Evolutionary conservation across 202 grass and related monocot species (phyloP).

Genomic region (Dendrocalamus latiflorus): DNA sequence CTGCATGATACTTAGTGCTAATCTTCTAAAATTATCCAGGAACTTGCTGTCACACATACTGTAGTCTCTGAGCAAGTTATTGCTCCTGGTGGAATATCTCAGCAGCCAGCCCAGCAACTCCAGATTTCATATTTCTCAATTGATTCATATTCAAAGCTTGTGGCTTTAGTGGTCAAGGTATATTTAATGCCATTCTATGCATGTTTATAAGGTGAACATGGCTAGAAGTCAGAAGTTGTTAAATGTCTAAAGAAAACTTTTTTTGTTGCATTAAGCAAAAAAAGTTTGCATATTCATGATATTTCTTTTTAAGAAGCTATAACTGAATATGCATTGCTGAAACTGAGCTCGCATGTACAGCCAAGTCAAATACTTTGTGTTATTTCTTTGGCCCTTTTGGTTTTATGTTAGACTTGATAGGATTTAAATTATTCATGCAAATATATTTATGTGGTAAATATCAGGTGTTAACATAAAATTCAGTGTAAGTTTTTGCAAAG

Average conservation of each 20-base stretch:
- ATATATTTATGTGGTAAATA: too few relatives aligned
- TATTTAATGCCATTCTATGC: not conserved
- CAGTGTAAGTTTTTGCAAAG: too few relatives aligned
- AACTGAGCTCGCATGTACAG: not conserved
- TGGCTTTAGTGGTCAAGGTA: constrained; percentile 80
- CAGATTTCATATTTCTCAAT: constrained; percentile 81
- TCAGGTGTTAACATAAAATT: too few relatives aligned
- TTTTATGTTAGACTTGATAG: too few relatives aligned
- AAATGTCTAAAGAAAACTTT: not conserved
- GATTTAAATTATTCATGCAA: too few relatives aligned
- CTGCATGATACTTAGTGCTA: too few relatives aligned
- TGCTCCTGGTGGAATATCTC: constrained; percentile 45
- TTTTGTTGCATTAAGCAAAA: not conserved
- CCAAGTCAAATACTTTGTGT: not conserved
- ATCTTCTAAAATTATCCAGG: too few relatives aligned
- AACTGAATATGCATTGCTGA: not conserved
- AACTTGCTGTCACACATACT: too few relatives aligned
- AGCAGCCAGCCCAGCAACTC: constrained; percentile 38
- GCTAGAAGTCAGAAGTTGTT: not conserved
- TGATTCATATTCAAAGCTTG: constrained; percentile 85
- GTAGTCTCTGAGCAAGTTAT: too few relatives aligned
- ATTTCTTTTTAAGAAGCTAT: not conserved
- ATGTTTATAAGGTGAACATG: not conserved
- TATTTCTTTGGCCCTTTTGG: not conserved
- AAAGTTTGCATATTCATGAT: not conserved